Evolutionary conservation across 176 grass and related monocot species (phyloP), one percentile per base, ranked within the genome.

Genomic region (Saccharum officinarum): DNA sequence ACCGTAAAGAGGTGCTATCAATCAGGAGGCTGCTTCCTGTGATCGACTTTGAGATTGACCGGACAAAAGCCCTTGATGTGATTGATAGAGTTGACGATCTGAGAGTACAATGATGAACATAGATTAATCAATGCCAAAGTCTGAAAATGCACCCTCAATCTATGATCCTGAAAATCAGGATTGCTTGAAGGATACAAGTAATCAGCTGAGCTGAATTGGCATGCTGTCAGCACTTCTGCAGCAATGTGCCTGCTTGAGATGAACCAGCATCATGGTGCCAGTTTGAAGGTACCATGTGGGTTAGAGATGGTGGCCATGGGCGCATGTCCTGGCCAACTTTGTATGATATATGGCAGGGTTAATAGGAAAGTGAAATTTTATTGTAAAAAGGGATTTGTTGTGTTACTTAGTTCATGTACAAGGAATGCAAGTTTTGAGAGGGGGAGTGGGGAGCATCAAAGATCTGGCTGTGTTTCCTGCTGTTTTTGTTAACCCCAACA

Each of bases 61-160:
- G 85, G 85, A 73, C 79, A 62, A 98, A 95, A 83, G 93, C 96
- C 75, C 71, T 98, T 88, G 93, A 98, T 79, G 28, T 94, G 83
- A 95, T 98, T 5, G 94, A 97, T 86, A 90, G 91, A 89, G 94
- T 97, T 13, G 93, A 98, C 64, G 83, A 90, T 94, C 66, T 98
- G 61, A 95, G 86, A 79, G 71, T 80, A 60, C 81, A 81, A 22
- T 95, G 75, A 92, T 42, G 41, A 75, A 31, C 73, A 38, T 34
- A 50, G 41, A 44, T 60, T 13, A 45, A 63, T 30, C 3, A 9
- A 80, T 81, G 39, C 59, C 65, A 59, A 79, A 54, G 10, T 61
- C 30, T 49, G 57, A 57, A 65, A 88, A 37, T 31, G 45, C 14
- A 40, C 7, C 4, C 64, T 67, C 47, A 42, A 73, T 79, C 12